Base-by-base conservation (phyloP, 495 filamentous ascomycete genomes). In the Cairneyella variabilis region DNA sequence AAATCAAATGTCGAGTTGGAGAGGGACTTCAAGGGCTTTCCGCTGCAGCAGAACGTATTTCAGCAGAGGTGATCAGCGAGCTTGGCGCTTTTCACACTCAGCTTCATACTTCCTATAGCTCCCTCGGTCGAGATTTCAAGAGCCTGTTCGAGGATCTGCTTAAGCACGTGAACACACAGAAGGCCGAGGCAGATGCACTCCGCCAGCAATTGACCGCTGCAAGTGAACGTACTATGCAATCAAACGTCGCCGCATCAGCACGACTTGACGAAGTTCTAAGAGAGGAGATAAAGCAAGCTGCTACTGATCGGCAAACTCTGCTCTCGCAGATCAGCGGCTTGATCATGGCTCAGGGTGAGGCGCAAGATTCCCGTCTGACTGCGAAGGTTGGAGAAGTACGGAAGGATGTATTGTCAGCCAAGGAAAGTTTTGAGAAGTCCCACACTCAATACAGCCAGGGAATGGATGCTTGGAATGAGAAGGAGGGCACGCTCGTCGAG, bases 51-150 rank as follows among this genome's bases (percentile, higher is more conserved):
- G 88, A 88, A 65, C 81, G 83, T 16, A 97, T 97, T 51, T 88
- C 90, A 0, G 84, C 85, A 20, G 91, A 93, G 60, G 91, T 98
- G n/a, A 84, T 96, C 41, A 84, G 79, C 46, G 92, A 97, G 66
- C 76, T 97, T 30, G 75, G 82, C 8, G 77, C 77, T 17, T 96
- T 97, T 53, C 89, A 96, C 59, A 79, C 72, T 49, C 84, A 91
- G 75, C 76, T 98, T 36, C 89, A 96, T 60, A 61, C 74, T 8
- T 97, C 95, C 0, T 97, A 95, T 69, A 86, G 83, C 58, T 80
- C 79, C n/a, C 77, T 97, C 2, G 90, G 90, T n/a, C 84, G 82
- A 44, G 90, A 97, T 56, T 89, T 97, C 71, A 91, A 92, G 60
- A 69, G 67, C 16, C 80, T 92, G 36, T 97, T 97, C 48, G 89